Conservation (phyloP, 306 rosid genomes). For the Glycine tomentella region DNA sequence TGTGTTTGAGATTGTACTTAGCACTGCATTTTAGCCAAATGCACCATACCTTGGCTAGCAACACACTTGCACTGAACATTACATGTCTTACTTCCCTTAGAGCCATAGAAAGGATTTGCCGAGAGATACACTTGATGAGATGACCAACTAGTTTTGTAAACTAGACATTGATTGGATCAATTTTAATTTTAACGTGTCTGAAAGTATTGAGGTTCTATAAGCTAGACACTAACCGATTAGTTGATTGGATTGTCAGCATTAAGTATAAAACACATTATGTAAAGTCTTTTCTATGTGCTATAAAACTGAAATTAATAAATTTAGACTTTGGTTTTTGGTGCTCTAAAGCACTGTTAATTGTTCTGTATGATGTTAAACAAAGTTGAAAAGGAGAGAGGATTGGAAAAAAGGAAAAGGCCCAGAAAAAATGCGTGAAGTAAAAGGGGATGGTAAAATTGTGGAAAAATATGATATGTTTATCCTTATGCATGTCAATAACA, state of each 20-base stretch:
- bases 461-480: not conserved
- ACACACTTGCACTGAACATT: not conserved
- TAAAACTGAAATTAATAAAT: conserved; percentile 1
- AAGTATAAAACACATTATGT: not conserved
- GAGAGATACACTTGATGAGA: not conserved
- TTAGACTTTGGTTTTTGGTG: not conserved
- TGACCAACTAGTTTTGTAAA: not conserved
- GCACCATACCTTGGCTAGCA: not conserved
- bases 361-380: not conserved
- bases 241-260: not conserved
- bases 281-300: not conserved
- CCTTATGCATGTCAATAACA: conserved; percentile 59
- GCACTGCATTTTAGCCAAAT: not conserved
- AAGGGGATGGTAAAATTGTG: not conserved
- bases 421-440: not conserved
- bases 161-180: not conserved
- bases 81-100: not conserved
- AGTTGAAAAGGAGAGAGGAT: not conserved
- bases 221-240: not conserved
- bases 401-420: not conserved
- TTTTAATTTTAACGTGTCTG: not conserved
- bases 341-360: not conserved
- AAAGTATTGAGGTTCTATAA: not conserved
- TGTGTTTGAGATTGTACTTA: not conserved
- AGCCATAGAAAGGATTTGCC: not conserved